Base-by-base conservation (phyloP, 2,329 filamentous ascomycete species). In the Neonectria faginata region DNA sequence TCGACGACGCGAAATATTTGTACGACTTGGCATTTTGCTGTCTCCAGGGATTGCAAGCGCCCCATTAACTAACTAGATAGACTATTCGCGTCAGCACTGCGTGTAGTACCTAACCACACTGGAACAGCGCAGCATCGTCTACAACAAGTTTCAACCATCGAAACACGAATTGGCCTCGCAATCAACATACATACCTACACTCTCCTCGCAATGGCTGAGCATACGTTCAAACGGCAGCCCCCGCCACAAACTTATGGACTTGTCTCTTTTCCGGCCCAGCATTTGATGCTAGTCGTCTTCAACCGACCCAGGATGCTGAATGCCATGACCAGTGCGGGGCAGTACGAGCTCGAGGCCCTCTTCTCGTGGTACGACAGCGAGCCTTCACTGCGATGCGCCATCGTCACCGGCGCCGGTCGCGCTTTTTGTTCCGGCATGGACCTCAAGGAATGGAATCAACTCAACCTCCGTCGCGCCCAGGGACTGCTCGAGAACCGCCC, bases 351-450 rank as follows among this genome's bases (percentile, higher is more conserved):
- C 39, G 80, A 81, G 63, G 65, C 68, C 1, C 79, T 88, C 27
- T 90, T 84, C 81, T 74, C 79, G 16, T 91, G 88, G 85, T 90
- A 86, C 75, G 90, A 92, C 73, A 74, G 73, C n/a, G 85, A 91
- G 75, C 85, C 88, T 1, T 77, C 77, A 1, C 82, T 92, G 51
- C 85, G 86, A 50, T 88, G 87, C 73, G 89, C 87, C 50, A 82
- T 92, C 2, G 74, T 92, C 50, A 91, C 89, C 0, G 90, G 90
- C 20, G 78, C 80, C 0, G 89, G 88, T 0, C 81, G 88, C 10
- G 88, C 89, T 0, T 92, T 92, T 72, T 92, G 88, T 75, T 88
- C 89, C 0, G 90, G 90, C 16, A 88, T 88, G 36, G 90, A 92
- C 73, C 82, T 92, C 18, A 88, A 88, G 10, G 71, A 73, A 66